These are phyloP conservation scores for Wickerhamomyces rabaulensis DNA, from an alignment of 805 yeast genomes.

Conservation along the genomic window DNA sequence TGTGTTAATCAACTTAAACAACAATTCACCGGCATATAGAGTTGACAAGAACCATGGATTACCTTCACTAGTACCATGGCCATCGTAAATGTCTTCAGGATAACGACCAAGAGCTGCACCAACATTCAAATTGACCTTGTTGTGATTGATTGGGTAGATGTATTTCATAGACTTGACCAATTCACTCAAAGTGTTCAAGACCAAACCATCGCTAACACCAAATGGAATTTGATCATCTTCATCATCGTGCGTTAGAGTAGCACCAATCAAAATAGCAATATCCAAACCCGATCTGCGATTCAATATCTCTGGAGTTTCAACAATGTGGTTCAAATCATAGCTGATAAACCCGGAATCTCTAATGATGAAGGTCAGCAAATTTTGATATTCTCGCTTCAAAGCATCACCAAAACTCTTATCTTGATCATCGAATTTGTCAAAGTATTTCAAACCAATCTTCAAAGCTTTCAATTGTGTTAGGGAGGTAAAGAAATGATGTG, in stretches of 20 bases:
- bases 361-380: constrained; percentile 23
- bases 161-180: constrained; percentile 64
- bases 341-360: constrained; percentile 32
- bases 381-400: constrained; percentile 18
- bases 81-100: constrained; percentile 89
- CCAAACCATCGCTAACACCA: constrained; percentile 49
- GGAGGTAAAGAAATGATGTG: constrained; percentile 75
- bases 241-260: constrained; percentile 37
- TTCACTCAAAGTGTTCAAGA: constrained; percentile 58
- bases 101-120: constrained; percentile 81
- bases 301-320: constrained; percentile 58
- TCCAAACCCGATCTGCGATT: constrained; percentile 69
- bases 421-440: constrained; percentile 27
- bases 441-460: constrained; percentile 44
- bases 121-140: constrained; percentile 31
- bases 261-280: constrained; percentile 55
- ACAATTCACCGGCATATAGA: constrained; percentile 58
- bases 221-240: constrained; percentile 54
- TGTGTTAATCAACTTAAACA: constrained; percentile 50
- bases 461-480: constrained; percentile 70
- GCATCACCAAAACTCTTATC: constrained; percentile 20
- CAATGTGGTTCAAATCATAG: constrained; percentile 44
- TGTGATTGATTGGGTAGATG: constrained; percentile 73
- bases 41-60: constrained; percentile 93
- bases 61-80: constrained; percentile 65